Conservation (phyloP, 257 asterid genomes). For the Nicotiana undulata region DNA sequence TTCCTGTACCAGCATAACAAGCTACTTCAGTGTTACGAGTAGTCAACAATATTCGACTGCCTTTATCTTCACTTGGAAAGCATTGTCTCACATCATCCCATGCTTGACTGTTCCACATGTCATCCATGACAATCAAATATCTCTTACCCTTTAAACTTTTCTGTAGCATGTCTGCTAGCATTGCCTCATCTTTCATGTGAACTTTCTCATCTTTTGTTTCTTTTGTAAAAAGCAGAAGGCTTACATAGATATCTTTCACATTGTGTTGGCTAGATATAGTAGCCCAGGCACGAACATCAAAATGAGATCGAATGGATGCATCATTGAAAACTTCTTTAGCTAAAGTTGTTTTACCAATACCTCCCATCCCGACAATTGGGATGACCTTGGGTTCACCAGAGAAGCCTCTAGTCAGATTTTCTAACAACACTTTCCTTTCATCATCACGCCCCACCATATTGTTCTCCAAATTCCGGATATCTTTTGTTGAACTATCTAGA, state of each 20-base stretch:
- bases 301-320: not conserved
- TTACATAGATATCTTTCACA: not conserved
- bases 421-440: not conserved
- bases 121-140: conserved; percentile 12
- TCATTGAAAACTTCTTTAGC: not conserved
- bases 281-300: not conserved
- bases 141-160: not conserved
- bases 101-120: conserved; percentile 3
- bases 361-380: conserved; percentile 10
- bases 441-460: not conserved
- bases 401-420: not conserved
- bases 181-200: not conserved
- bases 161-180: not conserved
- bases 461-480: not conserved
- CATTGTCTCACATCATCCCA: not conserved
- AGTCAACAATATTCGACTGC: conserved; percentile 11
- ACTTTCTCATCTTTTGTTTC: not conserved
- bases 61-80: not conserved
- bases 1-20: not conserved
- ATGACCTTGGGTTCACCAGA: not conserved
- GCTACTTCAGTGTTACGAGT: not conserved
- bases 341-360: conserved; percentile 4
- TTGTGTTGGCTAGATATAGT: not conserved
- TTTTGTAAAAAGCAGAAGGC: not conserved
- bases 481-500: not conserved